Conservation (phyloP, 352 stramenopile species). For the Phytophthora pluvialis region DNA sequence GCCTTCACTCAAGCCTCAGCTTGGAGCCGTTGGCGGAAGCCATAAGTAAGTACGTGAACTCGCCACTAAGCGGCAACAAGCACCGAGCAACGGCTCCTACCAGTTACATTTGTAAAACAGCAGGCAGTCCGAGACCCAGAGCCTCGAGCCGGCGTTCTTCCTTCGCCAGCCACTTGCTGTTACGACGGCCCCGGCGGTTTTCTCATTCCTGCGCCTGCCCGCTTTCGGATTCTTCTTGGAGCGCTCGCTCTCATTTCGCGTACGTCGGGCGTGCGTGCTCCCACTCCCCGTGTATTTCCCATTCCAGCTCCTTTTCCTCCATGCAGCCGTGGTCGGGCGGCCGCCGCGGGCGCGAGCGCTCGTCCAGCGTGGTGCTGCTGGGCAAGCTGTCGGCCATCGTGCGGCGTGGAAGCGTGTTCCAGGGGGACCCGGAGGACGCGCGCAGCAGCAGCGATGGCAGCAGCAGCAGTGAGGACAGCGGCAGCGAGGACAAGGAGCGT, state of each 20-base stretch:
- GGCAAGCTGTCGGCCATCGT: slow-evolving; percentile 62
- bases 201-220: slow-evolving; percentile 13
- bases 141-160: too few relatives aligned
- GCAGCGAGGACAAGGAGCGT: slow-evolving; percentile 24
- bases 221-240: not conserved
- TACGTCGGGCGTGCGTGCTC: slow-evolving; percentile 5
- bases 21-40: too few relatives aligned
- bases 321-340: slow-evolving; percentile 43
- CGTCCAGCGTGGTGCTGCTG: slow-evolving; percentile 51
- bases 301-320: slow-evolving; percentile 2
- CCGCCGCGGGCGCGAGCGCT: slow-evolving; percentile 37
- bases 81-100: slow-evolving; percentile 11
- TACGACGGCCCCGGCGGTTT: slow-evolving; percentile 24
- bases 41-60: too few relatives aligned
- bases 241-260: not conserved
- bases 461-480: slow-evolving; percentile 11
- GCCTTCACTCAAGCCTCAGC: not conserved
- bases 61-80: too few relatives aligned
- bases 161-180: too few relatives aligned
- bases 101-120: slow-evolving; percentile 9
- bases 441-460: slow-evolving; percentile 22
- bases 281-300: slow-evolving; percentile 20
- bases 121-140: too few relatives aligned
- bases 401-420: slow-evolving; percentile 47
- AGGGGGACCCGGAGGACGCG: slow-evolving; percentile 33